Conservation (phyloP, 495 filamentous ascomycete genomes). For the Usnea hakonensis region DNA sequence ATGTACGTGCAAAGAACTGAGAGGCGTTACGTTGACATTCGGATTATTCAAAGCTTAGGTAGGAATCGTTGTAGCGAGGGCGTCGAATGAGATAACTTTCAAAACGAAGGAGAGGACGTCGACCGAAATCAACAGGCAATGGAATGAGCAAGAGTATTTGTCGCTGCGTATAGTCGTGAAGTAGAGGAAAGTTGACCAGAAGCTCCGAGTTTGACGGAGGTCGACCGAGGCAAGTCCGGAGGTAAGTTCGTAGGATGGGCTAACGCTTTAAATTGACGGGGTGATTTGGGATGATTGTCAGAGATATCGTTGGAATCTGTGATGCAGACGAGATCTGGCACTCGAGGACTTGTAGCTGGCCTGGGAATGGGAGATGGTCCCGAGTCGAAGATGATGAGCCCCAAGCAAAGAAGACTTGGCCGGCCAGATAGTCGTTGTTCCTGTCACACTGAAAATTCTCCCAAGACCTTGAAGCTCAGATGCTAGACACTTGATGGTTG, state of each 20-base stretch:
- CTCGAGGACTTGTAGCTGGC: not conserved
- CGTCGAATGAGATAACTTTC: slow-evolving; percentile 23
- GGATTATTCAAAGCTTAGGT: slow-evolving; percentile 30
- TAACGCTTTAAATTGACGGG: slow-evolving; percentile 1
- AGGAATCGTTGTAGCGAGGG: slow-evolving; percentile 25
- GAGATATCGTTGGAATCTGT: slow-evolving; percentile 6
- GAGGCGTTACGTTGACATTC: slow-evolving; percentile 36
- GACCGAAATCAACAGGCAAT: slow-evolving; percentile 28
- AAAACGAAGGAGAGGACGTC: slow-evolving; percentile 36
- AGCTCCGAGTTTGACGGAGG: slow-evolving; percentile 7
- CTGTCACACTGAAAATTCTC: not conserved
- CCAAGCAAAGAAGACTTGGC: not conserved
- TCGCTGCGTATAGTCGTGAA: slow-evolving; percentile 50
- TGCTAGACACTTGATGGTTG: not conserved
- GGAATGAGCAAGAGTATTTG: slow-evolving; percentile 30
- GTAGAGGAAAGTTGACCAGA: not conserved
- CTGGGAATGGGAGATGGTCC: not conserved
- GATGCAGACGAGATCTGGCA: not conserved
- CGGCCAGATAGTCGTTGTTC: not conserved
- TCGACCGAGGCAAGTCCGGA: not conserved
- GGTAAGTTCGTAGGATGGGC: not conserved
- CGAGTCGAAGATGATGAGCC: not conserved
- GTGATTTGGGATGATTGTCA: slow-evolving; percentile 1
- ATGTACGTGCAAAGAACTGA: slow-evolving; percentile 40
- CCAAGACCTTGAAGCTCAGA: not conserved